Evolutionary conservation across 306 rosid species (phyloP), one percentile per base, ranked within the genome.

Genomic region (Trifolium pratense): DNA sequence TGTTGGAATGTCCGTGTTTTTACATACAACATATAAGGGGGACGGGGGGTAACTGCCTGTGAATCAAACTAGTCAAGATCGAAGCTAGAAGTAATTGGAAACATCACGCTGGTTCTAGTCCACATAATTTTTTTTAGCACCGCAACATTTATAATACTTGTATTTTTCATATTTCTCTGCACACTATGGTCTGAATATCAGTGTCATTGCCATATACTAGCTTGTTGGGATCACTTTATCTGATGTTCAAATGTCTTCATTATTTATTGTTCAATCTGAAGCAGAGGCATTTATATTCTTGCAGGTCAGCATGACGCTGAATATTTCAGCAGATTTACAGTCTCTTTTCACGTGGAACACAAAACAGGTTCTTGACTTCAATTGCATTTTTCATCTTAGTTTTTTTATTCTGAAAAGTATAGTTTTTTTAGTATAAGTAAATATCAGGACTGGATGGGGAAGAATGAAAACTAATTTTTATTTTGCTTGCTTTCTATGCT

Each of bases 271-370:
- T 64, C 68, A 75, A 36, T 31, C 46, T 70, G 68, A 80, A 77
- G 32, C 48, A 58, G 71, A 23, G 37, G 42, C 68, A 26, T 70
- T 64, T 66, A 17, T 60, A 62, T 78, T 61, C 67, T 58, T 84
- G 89, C 91, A 94, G 99, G 89, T 89, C 78, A 88, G 97, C 88
- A 68, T 91, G 89, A 87, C 91, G 46, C 69, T 94, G 78, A 94
- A 88, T 76, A 89, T 94, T 78, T 83, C 99, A 42, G 99, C 96
- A 37, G 96, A 91, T 81, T 87, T 94, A 61, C 94, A 89, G 81
- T 88, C 98, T 71, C 86, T 94, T 69, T 94, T 94, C 86, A 94
- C 97, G 5, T 94, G 98, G 98, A 94, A 94, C 77, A 94, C 99
- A 9, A 94, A 94, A 81, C 97, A 94, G 97, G 99, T 94, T 81